phyloP scores from a whole-genome alignment of 192 early-diverging fungal genomes.

The Spinellus fusiger region DNA sequence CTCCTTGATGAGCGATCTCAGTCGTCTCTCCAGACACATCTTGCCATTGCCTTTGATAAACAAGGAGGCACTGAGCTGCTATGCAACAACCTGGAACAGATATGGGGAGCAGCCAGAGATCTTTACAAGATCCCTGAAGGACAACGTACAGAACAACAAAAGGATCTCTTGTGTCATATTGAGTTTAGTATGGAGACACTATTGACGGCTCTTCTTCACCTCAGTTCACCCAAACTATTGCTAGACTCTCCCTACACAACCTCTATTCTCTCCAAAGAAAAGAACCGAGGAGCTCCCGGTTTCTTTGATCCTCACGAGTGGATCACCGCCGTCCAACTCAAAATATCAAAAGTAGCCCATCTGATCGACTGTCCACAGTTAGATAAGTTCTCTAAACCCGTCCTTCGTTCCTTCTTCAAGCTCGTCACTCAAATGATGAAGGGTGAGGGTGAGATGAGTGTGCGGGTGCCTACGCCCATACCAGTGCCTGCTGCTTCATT shows the following conservation, averaged over 20 bases:
- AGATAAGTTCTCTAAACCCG: slow-evolving; percentile 39
- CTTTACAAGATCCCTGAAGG: slow-evolving; percentile 21
- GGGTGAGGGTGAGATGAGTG: slow-evolving; percentile 61
- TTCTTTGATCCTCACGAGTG: slow-evolving; percentile 73
- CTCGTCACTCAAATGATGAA: slow-evolving; percentile 65
- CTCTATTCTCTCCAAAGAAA: slow-evolving; percentile 42
- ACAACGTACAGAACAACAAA: slow-evolving; percentile 28
- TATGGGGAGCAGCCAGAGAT: slow-evolving; percentile 42
- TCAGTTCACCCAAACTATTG: slow-evolving; percentile 66
- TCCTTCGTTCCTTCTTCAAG: slow-evolving; percentile 55
- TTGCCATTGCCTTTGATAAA: slow-evolving; percentile 57
- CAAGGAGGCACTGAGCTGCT: slow-evolving; percentile 46
- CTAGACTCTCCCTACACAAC: slow-evolving; percentile 67
- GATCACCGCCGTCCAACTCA: slow-evolving; percentile 55
- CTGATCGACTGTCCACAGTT: slow-evolving; percentile 63
- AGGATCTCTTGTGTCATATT: slow-evolving; percentile 31
- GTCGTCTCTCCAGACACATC: slow-evolving; percentile 52
- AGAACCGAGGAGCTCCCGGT: slow-evolving; percentile 45
- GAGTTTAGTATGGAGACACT: slow-evolving; percentile 48
- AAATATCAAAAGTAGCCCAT: slow-evolving; percentile 50
- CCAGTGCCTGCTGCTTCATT: slow-evolving; percentile 15
- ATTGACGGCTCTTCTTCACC: slow-evolving; percentile 58
- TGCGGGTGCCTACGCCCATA: slow-evolving; percentile 26
- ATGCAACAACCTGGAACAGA: slow-evolving; percentile 33
- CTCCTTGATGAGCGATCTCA: slow-evolving; percentile 56